Conservation (phyloP, 768 basidiomycete species). For the Leccinum imitatum region DNA sequence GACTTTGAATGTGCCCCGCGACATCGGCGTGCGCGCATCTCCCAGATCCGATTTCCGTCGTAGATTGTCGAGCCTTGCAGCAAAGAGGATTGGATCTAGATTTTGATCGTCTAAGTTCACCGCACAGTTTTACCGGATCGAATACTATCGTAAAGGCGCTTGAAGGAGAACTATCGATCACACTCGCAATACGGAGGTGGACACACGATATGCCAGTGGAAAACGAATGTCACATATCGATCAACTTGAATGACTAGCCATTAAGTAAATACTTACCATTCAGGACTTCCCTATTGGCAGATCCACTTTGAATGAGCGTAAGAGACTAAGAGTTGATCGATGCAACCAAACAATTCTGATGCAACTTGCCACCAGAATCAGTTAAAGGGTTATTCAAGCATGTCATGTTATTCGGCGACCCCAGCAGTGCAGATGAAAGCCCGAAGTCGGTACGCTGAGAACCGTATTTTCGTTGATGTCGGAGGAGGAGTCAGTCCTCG, state of each 20-base stretch:
- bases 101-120: background rate
- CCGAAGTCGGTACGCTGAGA: slow-evolving; percentile 45
- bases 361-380: slow-evolving; percentile 42
- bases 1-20: no score
- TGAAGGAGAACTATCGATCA: background rate
- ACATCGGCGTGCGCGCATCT: background rate
- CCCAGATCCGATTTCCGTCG: background rate
- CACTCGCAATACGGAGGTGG: background rate
- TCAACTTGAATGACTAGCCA: background rate
- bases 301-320: background rate
- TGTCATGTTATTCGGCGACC: slow-evolving; percentile 28
- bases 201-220: no score
- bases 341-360: slow-evolving; percentile 28
- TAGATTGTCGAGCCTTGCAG: background rate
- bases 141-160: background rate
- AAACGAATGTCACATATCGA: background rate
- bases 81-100: background rate
- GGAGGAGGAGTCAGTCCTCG: slow-evolving; percentile 19
- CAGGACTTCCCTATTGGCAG: background rate
- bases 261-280: background rate
- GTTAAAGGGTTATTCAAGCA: slow-evolving; percentile 29
- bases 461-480: slow-evolving; percentile 36
- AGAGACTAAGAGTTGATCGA: background rate
- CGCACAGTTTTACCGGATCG: background rate
- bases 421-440: slow-evolving; percentile 31